phyloP scores from a whole-genome alignment of 2,329 filamentous ascomycete genomes.

The Alternaria ventricosa region DNA sequence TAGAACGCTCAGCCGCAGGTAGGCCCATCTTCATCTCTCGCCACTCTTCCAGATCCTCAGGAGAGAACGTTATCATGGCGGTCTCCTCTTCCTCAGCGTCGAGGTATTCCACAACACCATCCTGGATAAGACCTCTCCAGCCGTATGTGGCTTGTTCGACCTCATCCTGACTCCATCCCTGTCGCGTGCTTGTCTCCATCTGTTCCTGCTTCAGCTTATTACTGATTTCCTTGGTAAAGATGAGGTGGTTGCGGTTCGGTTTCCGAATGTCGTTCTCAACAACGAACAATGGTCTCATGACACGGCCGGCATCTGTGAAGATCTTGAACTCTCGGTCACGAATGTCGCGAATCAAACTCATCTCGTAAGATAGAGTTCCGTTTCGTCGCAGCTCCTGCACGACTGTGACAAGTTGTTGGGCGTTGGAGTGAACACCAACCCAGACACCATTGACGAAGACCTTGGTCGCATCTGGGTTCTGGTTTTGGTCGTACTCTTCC shows the following conservation, averaged over 20 bases:
- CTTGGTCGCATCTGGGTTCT: conserved; percentile 90
- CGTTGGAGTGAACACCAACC: conserved; percentile 94
- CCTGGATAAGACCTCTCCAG: conserved; percentile 84
- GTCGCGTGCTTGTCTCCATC: conserved; percentile 64
- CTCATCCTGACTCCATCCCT: conserved; percentile 64
- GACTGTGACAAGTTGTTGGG: conserved; percentile 80
- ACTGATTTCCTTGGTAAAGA: conserved; percentile 82
- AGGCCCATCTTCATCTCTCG: conserved; percentile 53
- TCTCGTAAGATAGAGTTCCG: conserved; percentile 86
- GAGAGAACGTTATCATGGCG: conserved; percentile 99
- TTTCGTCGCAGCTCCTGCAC: conserved; percentile 80
- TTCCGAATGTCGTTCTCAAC: conserved; percentile 85
- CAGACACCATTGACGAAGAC: conserved; percentile 98
- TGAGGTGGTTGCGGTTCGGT: conserved; percentile 75
- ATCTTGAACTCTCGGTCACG: conserved; percentile 98
- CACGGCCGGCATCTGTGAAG: conserved; percentile 94
- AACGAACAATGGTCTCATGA: conserved; percentile 92
- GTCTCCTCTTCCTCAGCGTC: conserved; percentile 99
- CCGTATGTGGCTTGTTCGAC: conserved; percentile 71
- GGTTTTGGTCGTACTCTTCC: conserved; percentile 76
- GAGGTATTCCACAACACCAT: conserved; percentile 91
- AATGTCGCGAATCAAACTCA: conserved; percentile 94
- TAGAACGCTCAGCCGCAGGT: conserved; percentile 43
- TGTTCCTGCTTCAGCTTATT: conserved; percentile 75
- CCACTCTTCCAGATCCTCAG: conserved; percentile 81